Evolutionary conservation across 2,329 filamentous ascomycete species (phyloP), one percentile per base, ranked within the genome.

Genomic region (Alternaria hordeiaustralica): DNA sequence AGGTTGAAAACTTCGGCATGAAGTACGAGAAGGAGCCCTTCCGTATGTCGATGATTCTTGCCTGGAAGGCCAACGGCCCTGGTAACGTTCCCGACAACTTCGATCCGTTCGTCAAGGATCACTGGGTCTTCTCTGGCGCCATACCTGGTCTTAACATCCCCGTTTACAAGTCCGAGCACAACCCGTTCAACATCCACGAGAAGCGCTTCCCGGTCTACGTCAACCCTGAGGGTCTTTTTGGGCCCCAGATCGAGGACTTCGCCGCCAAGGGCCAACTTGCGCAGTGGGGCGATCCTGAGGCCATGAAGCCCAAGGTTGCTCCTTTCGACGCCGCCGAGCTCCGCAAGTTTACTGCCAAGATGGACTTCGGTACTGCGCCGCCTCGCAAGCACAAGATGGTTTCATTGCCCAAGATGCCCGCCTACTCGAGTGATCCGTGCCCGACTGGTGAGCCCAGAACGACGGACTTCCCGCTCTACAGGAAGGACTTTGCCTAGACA

Each of bases 221-320:
- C 18, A 10, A 20, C 5, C 18, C 44, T 10, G 51, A 43, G 18
- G 7, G 6, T 15, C 3, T 33, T 6, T 58, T 26, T n/a, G 54
- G 54, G 2, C 54, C 46, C 25, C 36, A 58, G 36, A 54, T 58
- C 13, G 55, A 62, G 26, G 60, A 58, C 30, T 60, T 41, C 23
- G 58, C 58, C 15, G 58, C 51, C 36, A 13, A 26, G 12, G 50
- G 58, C 12, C 43, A 26, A 10, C 58, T 60, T 12, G 43, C 28
- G 12, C 21, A 43, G 15, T 60, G 51, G 57, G 43, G 26, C n/a
- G 41, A 44, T 10, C 7, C 36, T 6, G 6, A 33, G 23, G 28
- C 49, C 18, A 55, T 36, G 28, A 36, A 55, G 13, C 3, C 15
- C 26, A 33, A 55, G 18, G 13, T 55, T 26, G 25, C n/a, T 25